Conservation (phyloP, 495 filamentous ascomycete genomes). For the Patellaria atrata region DNA sequence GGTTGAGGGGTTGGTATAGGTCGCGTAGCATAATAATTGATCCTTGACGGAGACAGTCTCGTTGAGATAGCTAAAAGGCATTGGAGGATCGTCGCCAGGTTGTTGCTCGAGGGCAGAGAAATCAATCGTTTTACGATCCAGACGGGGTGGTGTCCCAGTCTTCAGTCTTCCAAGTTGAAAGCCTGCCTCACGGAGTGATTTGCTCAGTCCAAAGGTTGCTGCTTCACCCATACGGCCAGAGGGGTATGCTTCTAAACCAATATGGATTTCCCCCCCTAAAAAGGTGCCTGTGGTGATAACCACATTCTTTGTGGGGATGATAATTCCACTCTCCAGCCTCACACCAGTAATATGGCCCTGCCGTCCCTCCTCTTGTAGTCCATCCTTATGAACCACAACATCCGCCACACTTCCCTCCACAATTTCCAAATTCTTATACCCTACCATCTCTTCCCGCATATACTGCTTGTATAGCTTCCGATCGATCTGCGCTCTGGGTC, state of each 20-base stretch:
- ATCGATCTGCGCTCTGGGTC: conserved; percentile 91
- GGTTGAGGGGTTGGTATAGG: conserved; percentile 65
- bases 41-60: conserved; percentile 56
- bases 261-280: conserved; percentile 90
- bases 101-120: conserved; percentile 58
- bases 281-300: conserved; percentile 96
- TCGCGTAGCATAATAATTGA: conserved; percentile 71
- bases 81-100: conserved; percentile 68
- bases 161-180: conserved; percentile 87
- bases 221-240: conserved; percentile 89
- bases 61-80: conserved; percentile 87
- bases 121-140: conserved; percentile 73
- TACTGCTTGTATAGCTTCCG: conserved; percentile 75
- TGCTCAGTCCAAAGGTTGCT: conserved; percentile 85
- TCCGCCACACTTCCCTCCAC: conserved; percentile 83
- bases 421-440: conserved; percentile 63
- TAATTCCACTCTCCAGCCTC: conserved; percentile 74
- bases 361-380: conserved; percentile 34
- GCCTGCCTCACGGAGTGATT: conserved; percentile 75
- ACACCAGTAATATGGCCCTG: conserved; percentile 74
- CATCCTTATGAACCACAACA: conserved; percentile 53
- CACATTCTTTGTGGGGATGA: conserved; percentile 65
- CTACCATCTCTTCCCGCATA: conserved; percentile 75
- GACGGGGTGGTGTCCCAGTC: conserved; percentile 84
- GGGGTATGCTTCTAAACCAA: conserved; percentile 65